Base-by-base conservation (phyloP, 2,329 filamentous ascomycete genomes). In the Fusarium sp. region DNA sequence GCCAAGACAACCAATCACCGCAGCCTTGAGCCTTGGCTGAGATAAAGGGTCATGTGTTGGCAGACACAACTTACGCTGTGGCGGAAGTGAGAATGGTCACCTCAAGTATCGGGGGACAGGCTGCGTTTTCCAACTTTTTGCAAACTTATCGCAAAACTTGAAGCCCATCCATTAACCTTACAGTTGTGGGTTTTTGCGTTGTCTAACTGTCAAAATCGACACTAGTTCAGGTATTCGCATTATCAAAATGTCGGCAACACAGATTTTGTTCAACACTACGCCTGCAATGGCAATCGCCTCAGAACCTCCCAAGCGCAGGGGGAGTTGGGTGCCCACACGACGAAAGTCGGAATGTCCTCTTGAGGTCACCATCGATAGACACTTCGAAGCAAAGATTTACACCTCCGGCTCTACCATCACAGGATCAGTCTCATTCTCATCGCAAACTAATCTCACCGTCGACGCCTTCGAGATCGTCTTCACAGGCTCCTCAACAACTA, bases 321-420 rank as follows among this genome's bases (percentile, higher is more conserved):
- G 50, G 5, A 68, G 65, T 9, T 68, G 65, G 65, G 62, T 67
- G 7, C 48, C 61, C 17, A 39, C 56, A 15, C 51, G 48, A 4
- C 43, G 40, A 5, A 64, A 54, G 9, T 52, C 47, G 33, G 60
- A 64, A 26, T 57, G 55, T 10, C 61, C 49, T 8, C 47, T 73
- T 14, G 55, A 70, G 8, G 56, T 73, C 6, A 33, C 50, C 2
- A 56, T 73, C n/a, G 56, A 73, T 30, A 50, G 69, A 6, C 68
- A 72, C 4, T 65, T 57, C 9, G 54, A 65, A 24, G 68, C 65
- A 22, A 71, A 73, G 14, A 41, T 60, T 9, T 72, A 72, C 5
- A 71, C 65, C 3, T 65, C 54, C 1, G 70, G 70, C 6, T 71
- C 63, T 4, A 48, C 44, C 10, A 56, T 72, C 3, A 53, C 68